Conservation (phyloP, 1,284 basidiomycete species). For the Cystobasidiaceae sp. region DNA sequence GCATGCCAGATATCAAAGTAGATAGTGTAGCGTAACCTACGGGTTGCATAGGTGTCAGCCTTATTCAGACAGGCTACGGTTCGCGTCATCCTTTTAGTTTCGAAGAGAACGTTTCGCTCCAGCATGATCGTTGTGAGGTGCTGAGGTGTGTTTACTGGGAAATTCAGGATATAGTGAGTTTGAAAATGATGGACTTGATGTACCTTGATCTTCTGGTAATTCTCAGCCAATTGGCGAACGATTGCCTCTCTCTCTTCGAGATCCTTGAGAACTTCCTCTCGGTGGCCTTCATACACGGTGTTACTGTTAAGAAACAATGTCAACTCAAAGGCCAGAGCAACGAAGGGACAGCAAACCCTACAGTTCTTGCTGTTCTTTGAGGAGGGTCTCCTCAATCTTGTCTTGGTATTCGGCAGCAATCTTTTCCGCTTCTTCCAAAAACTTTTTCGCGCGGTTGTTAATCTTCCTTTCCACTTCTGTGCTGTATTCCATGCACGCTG, state of each 20-base stretch:
- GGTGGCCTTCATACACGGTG: background rate
- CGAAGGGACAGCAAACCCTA: background rate
- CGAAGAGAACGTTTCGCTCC: too few species aligned
- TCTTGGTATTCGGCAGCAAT: background rate
- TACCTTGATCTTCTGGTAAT: constrained; percentile 8
- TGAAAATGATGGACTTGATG: background rate
- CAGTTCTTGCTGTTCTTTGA: constrained; percentile 2
- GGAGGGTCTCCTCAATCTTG: background rate
- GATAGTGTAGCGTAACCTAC: too few species aligned
- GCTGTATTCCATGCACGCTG: background rate
- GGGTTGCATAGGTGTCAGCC: too few species aligned
- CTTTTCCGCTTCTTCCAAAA: background rate
- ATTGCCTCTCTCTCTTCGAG: background rate
- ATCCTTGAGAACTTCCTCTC: background rate
- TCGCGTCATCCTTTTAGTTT: too few species aligned
- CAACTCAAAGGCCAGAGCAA: background rate
- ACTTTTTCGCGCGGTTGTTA: background rate
- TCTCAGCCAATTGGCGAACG: background rate
- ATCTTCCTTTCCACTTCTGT: background rate
- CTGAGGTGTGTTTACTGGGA: too few species aligned
- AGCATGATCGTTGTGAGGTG: too few species aligned
- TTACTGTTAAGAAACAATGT: background rate
- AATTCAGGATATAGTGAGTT: too few species aligned
- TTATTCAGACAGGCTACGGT: too few species aligned
- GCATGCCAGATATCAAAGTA: too few species aligned